Percentiles rank a stretch among this genome's conserved stretches.
These are phyloP conservation scores for Flaveria ramosissima DNA, from an alignment of 129 eudicot species.

Conservation along the genomic window DNA sequence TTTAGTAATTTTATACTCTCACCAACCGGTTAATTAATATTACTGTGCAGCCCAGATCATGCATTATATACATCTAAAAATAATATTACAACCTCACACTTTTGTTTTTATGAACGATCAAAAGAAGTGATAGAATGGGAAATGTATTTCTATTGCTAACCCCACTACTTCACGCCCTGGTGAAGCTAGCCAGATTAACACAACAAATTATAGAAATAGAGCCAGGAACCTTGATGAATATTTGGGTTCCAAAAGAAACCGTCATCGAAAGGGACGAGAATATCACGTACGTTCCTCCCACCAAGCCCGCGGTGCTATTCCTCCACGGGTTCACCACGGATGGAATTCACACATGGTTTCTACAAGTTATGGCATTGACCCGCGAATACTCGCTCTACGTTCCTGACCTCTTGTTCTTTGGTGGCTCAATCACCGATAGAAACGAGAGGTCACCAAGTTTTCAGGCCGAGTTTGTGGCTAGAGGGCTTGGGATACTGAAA, in stretches of 20 bases:
- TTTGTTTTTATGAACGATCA: not conserved
- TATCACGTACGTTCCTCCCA: not conserved
- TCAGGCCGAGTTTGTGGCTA: slow-evolving; percentile 50
- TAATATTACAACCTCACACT: not conserved
- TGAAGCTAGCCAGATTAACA: slow-evolving; percentile 36
- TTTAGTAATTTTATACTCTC: too few species aligned
- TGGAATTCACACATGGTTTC: slow-evolving; percentile 46
- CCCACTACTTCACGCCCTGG: slow-evolving; percentile 14
- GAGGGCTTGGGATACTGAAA: slow-evolving; percentile 37
- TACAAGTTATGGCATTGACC: slow-evolving; percentile 33
- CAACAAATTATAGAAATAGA: slow-evolving; percentile 40
- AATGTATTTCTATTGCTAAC: slow-evolving; percentile 11
- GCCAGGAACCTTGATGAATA: slow-evolving; percentile 38
- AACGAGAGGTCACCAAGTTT: slow-evolving; percentile 37
- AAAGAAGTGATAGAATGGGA: slow-evolving; percentile 30
- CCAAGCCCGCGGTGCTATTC: slow-evolving; percentile 38
- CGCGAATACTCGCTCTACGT: slow-evolving; percentile 33
- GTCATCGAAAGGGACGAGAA: not conserved
- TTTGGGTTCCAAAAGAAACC: slow-evolving; percentile 44
- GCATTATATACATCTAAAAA: not conserved
- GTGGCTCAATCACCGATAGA: slow-evolving; percentile 39
- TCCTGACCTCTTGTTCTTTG: slow-evolving; percentile 58
- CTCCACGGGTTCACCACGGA: slow-evolving; percentile 46
- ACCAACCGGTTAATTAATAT: too few species aligned
- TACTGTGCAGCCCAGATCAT: too few species aligned